phyloP scores from a whole-genome alignment of 1,139 yeast genomes.

The Geotrichum candidum region DNA sequence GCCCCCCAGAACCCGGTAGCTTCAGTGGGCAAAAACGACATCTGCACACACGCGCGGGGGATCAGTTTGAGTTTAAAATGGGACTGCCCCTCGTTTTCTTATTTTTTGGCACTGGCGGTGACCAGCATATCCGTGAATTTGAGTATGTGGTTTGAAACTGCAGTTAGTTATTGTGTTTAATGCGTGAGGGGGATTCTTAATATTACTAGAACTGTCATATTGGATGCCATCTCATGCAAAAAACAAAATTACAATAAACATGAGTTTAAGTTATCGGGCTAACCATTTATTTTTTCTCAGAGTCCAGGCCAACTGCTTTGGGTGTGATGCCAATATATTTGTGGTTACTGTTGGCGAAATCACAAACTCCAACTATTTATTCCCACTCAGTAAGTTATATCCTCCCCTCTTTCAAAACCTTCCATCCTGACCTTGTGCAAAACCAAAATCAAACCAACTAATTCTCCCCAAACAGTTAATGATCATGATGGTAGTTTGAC shows the following conservation, averaged over 20 bases:
- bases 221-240: no score
- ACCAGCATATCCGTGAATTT: slow-evolving; percentile 10
- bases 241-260: no score
- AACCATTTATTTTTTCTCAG: neutral
- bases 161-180: neutral
- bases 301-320: neutral
- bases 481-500: slow-evolving; percentile 9
- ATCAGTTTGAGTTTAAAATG: neutral
- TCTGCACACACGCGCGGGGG: neutral
- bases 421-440: neutral
- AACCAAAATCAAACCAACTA: neutral
- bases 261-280: neutral
- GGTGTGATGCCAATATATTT: neutral
- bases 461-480: neutral
- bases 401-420: neutral
- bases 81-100: slow-evolving; percentile 5
- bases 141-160: slow-evolving; percentile 5
- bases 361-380: neutral
- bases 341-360: slow-evolving; percentile 1
- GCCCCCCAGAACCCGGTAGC: neutral
- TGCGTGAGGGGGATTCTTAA: neutral
- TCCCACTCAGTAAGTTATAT: neutral
- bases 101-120: slow-evolving; percentile 9
- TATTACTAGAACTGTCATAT: neutral
- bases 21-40: neutral